phyloP scores from a whole-genome alignment of 768 basidiomycete genomes.

The Pisolithus tinctorius region DNA sequence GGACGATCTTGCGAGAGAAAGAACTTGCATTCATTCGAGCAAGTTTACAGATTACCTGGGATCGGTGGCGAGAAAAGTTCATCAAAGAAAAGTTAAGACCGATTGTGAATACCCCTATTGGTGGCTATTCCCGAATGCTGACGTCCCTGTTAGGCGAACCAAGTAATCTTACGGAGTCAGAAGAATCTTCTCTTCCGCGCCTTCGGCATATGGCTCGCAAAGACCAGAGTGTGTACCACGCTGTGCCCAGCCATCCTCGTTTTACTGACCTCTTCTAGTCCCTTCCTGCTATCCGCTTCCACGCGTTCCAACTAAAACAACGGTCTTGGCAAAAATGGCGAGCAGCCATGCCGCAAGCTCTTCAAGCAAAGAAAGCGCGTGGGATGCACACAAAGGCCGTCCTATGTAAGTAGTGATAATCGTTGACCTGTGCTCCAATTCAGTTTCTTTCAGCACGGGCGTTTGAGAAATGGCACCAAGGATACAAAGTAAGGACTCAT shows the following conservation, averaged over 20 bases:
- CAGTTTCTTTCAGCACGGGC: constrained; percentile 34
- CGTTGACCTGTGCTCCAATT: constrained; percentile 3
- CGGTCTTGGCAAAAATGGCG: constrained; percentile 64
- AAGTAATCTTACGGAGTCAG: constrained; percentile 51
- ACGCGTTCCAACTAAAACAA: constrained; percentile 52
- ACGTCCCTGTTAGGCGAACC: constrained; percentile 25
- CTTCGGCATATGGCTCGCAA: constrained; percentile 69
- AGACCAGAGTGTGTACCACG: constrained; percentile 50
- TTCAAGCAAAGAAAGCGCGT: constrained; percentile 59
- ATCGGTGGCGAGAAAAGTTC: constrained; percentile 73
- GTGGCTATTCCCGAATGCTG: constrained; percentile 2
- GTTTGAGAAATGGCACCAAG: constrained; percentile 63
- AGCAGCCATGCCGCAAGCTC: constrained; percentile 60
- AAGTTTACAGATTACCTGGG: constrained; percentile 56
- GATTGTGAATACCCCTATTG: constrained; percentile 38
- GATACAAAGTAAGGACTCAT: constrained; percentile 61
- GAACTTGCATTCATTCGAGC: constrained; percentile 56
- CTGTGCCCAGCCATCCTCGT: not conserved
- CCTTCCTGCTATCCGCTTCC: constrained; percentile 73
- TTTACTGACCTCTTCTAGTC: constrained; percentile 39
- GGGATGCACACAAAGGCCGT: constrained; percentile 48
- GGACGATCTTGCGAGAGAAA: constrained; percentile 49
- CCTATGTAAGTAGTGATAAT: constrained; percentile 43
- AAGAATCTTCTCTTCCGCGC: constrained; percentile 57
- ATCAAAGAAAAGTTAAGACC: constrained; percentile 58